Evolutionary conservation across 306 rosid species (phyloP).

Genomic region (Ammopiptanthus mongolicus): DNA sequence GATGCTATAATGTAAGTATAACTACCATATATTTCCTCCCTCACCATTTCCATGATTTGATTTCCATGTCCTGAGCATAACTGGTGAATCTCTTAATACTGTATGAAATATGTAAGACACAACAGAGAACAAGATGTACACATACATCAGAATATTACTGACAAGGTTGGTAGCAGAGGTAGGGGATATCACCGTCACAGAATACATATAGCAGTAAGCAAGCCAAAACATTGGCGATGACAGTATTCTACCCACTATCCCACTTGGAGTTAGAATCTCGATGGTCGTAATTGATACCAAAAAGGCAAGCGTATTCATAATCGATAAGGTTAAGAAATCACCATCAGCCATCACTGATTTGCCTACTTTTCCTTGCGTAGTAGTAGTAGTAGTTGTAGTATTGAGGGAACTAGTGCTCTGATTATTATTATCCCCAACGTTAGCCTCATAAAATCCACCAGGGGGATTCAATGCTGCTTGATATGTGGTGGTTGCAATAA

Average conservation of each 20-base stretch:
- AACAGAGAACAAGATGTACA: background rate
- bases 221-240: background rate
- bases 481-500: slow-evolving; percentile 13
- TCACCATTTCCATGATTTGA: background rate
- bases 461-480: slow-evolving; percentile 23
- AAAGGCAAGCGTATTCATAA: background rate
- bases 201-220: background rate
- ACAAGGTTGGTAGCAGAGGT: background rate
- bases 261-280: slow-evolving; percentile 13
- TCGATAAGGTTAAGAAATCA: background rate
- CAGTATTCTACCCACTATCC: background rate
- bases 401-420: background rate
- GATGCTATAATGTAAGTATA: background rate
- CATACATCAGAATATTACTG: too few relatives aligned
- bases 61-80: background rate
- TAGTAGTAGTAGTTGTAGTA: background rate
- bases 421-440: background rate
- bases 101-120: background rate
- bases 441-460: background rate
- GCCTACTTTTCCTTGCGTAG: background rate
- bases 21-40: slow-evolving; percentile 3
- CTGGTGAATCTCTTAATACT: background rate
- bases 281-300: background rate
- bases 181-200: slow-evolving; percentile 4
- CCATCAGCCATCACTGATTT: background rate